Conservation (phyloP, 352 stramenopile species). For the Pythium insidiosum region DNA sequence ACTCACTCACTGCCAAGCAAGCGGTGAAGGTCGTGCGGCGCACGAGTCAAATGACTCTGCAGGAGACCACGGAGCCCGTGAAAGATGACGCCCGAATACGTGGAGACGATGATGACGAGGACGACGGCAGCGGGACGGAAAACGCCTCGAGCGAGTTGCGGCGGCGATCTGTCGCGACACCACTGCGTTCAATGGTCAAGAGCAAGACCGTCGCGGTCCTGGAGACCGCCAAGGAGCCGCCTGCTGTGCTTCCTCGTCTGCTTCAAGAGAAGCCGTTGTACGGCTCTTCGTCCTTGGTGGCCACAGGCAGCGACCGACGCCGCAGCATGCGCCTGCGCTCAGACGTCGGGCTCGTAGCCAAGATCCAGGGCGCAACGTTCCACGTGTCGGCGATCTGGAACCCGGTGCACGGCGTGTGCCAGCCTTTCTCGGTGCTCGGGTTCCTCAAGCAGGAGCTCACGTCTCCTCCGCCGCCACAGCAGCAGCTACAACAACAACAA, state of each 20-base stretch:
- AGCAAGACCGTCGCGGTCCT: constrained; percentile 16
- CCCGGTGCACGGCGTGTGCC: constrained; percentile 62
- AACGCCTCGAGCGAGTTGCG: no score
- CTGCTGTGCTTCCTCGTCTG: background rate
- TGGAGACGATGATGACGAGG: no score
- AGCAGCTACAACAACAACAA: no score
- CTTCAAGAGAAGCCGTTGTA: constrained; percentile 17
- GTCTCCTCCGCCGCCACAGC: no score
- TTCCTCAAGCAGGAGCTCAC: no score
- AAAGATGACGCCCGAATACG: no score
- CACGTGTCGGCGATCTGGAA: constrained; percentile 45
- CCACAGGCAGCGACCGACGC: constrained; percentile 7
- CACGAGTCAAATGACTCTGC: no score
- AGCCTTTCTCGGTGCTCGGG: constrained; percentile 63
- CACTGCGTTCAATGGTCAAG: constrained; percentile 12
- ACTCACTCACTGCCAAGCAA: no score
- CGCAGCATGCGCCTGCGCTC: constrained; percentile 26
- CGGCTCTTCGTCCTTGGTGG: background rate
- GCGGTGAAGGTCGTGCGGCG: no score
- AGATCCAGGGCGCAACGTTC: constrained; percentile 4
- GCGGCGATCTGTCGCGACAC: background rate
- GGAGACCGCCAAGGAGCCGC: constrained; percentile 1
- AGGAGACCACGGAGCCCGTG: no score
- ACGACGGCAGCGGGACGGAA: no score
- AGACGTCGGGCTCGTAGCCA: constrained; percentile 14